A percentile compares a stretch with the other conserved stretches of the same genome.
These are phyloP conservation scores for Ogataea neopini DNA, from an alignment of 805 yeast genomes.

Conservation along the genomic window DNA sequence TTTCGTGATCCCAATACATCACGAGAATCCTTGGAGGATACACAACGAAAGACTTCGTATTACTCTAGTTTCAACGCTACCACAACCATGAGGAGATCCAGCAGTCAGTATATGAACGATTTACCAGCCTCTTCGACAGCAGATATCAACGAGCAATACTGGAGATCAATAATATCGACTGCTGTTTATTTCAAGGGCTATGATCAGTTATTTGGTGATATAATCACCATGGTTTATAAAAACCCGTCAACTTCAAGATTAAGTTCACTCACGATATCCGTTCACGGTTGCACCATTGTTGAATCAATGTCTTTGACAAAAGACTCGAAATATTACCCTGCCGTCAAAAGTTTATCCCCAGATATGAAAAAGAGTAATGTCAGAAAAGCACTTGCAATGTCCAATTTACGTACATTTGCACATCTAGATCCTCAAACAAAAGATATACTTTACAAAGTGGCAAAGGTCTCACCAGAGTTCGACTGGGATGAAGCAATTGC, in stretches of 20 bases:
- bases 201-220: conserved; percentile 49
- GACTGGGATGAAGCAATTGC: conserved; percentile 84
- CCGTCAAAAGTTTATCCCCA: conserved; percentile 65
- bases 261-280: conserved; percentile 57
- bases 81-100: conserved; percentile 23
- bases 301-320: conserved; percentile 56
- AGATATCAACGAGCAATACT: conserved; percentile 31
- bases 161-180: conserved; percentile 45
- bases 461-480: conserved; percentile 27
- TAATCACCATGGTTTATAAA: conserved; percentile 52
- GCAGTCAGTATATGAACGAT: conserved; percentile 22
- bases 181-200: conserved; percentile 55
- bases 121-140: conserved; percentile 10
- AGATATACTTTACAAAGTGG: conserved; percentile 17
- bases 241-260: conserved; percentile 46
- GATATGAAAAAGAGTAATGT: conserved; percentile 56
- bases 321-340: conserved; percentile 73
- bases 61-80: conserved; percentile 22
- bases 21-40: not conserved
- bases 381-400: conserved; percentile 74
- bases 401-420: conserved; percentile 67
- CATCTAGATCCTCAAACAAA: conserved; percentile 42
- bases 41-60: conserved; percentile 19
- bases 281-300: conserved; percentile 65
- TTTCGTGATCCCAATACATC: conserved; percentile 1